Conservation (phyloP, 768 basidiomycete species). For the Lyophyllum atratum region DNA sequence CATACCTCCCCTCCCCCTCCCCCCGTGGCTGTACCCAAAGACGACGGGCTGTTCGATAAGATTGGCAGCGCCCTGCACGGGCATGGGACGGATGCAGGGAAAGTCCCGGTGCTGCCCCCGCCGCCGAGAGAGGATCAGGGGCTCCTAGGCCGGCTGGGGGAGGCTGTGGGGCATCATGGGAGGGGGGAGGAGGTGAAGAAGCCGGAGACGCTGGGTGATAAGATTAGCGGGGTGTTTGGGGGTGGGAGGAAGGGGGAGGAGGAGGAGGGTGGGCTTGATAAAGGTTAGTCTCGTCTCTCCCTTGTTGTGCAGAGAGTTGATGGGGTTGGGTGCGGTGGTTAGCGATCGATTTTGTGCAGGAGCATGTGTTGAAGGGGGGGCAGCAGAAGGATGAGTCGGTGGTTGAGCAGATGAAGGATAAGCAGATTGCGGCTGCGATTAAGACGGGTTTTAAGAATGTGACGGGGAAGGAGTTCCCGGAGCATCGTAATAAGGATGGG, state of each 20-base stretch:
- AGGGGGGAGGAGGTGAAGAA: neutral
- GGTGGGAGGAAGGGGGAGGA: neutral
- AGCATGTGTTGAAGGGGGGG: neutral
- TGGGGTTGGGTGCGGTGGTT: neutral
- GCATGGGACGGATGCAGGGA: too few relatives aligned
- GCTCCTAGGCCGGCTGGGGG: neutral
- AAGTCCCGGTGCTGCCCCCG: neutral
- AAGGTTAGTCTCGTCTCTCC: neutral
- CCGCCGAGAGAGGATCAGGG: neutral
- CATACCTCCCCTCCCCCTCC: neutral
- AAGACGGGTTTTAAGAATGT: slow-evolving; percentile 32
- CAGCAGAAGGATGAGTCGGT: slow-evolving; percentile 22
- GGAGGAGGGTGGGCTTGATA: neutral
- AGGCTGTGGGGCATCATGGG: neutral
- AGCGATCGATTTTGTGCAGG: neutral
- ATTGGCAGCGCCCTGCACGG: neutral
- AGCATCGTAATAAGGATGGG: neutral
- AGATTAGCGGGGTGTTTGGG: neutral
- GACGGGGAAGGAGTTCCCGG: slow-evolving; percentile 39
- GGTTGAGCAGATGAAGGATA: slow-evolving; percentile 43
- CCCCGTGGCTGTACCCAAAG: neutral
- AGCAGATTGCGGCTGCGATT: slow-evolving; percentile 42
- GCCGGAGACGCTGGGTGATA: neutral
- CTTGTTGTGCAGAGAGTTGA: neutral
- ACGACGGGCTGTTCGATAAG: neutral